These are phyloP conservation scores for Rhododendron vialii DNA, from an alignment of 148 eudicot species.

Conservation along the genomic window DNA sequence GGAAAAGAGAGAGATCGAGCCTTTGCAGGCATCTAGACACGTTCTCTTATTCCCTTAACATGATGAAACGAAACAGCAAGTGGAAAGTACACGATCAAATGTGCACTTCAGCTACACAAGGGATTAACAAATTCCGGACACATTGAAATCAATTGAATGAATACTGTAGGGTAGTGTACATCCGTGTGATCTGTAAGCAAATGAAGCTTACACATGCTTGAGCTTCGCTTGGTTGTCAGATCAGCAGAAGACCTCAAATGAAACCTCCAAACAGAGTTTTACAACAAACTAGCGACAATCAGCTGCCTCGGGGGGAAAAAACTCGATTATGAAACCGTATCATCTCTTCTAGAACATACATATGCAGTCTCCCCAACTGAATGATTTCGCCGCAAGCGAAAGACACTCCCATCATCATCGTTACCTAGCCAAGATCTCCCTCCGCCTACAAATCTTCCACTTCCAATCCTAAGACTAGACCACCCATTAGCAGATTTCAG, in stretches of 20 bases:
- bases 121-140: neutral
- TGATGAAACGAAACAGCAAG: neutral
- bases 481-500: constrained; percentile 15
- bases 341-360: constrained; percentile 7
- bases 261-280: neutral
- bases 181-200: constrained; percentile 12
- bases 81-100: neutral
- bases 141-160: constrained; percentile 9
- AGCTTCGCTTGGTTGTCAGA: constrained; percentile 11
- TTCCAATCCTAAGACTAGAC: constrained; percentile 32
- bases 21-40: neutral
- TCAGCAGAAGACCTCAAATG: neutral
- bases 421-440: constrained; percentile 8
- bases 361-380: constrained; percentile 18
- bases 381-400: constrained; percentile 15
- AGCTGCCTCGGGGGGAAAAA: constrained; percentile 11
- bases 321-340: neutral
- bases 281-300: constrained; percentile 4
- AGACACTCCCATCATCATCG: constrained; percentile 13
- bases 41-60: neutral
- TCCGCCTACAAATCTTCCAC: constrained; percentile 22
- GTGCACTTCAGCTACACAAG: neutral
- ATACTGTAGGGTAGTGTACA: constrained; percentile 16
- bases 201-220: constrained; percentile 22
- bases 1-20: neutral